Base-by-base conservation (phyloP, 2,329 filamentous ascomycete genomes). In the Colletotrichum sp. region DNA sequence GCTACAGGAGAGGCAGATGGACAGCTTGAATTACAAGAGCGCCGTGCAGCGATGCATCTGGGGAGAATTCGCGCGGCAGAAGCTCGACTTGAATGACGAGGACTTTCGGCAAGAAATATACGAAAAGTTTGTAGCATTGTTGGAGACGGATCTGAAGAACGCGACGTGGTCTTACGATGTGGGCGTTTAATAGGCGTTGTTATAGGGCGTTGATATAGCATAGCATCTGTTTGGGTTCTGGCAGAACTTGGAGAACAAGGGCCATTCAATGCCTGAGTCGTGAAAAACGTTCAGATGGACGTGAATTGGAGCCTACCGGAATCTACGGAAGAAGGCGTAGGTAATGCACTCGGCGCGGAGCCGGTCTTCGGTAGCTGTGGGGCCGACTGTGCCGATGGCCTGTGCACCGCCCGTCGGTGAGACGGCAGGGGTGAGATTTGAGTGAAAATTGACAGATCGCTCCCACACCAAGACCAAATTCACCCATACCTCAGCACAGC, bases 31-130 rank as follows among this genome's bases (percentile, higher is more conserved):
- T 24, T 81, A 80, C 52, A 57, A 52, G 16, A 78, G 64, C 1
- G 80, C 79, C 2, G 80, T 80, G 7, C 48, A 61, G 6, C 67
- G 78, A 0, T 81, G 79, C 28, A 69, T 81, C 1, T 13, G 76
- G 7, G 76, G 73, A 32, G 71, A 73, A 7, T 70, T 79, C 5
- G 18, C 2, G 5, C 4, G 52, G 24, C n/a, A 4, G 2, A 48
- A 30, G 0, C 57, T 48, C 6, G 67, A 74, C 7, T 32, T 74
- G n/a, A 71, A 43, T 21, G 16, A 71, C 1, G 59, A 65, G 3
- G 60, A 59, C 7, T 71, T 65, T 63, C 8, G 66, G n/a, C 59
- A 74, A 21, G 59, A 55, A 8, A 55, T 74, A 2, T 74, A 74
- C 36, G 72, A 52, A 13, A 43, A 66, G 15, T 28, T 61, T 0